Evolutionary conservation across 2,329 filamentous ascomycete genomes (phyloP), one percentile per base, ranked within the genome.

Genomic region (Pseudocercospora macadamiae): DNA sequence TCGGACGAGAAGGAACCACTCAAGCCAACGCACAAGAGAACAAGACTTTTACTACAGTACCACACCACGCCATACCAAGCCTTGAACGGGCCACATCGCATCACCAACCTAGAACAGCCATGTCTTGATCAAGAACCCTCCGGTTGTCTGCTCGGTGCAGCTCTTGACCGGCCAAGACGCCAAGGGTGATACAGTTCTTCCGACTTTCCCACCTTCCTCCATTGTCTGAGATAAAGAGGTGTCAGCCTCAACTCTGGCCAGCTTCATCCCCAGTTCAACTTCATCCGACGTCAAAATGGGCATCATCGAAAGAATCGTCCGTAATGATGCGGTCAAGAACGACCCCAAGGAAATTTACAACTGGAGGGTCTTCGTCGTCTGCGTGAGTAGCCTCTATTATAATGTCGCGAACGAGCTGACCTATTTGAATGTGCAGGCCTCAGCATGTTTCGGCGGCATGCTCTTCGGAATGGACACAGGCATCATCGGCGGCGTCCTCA

Each of bases 341-440:
- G 87, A 90, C 69, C 87, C 87, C 16, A 78, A 81, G 18, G 83
- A 88, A 70, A 86, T 89, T 59, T 89, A 89, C 74, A 86, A 86
- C 68, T 89, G 86, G 86, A 82, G 86, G 56, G 85, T 88, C 25
- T 84, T 87, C 63, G 49, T 85, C 80, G 69, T 86, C 85, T 65
- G 64, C 57, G 57, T 59, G 91, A 91, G 75, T 91, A 79, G 74
- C 71, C 74, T 75, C 48, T n/a, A n/a, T n/a, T n/a, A n/a, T n/a
- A n/a, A n/a, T n/a, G n/a, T n/a, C n/a, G n/a, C n/a, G n/a, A n/a
- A n/a, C n/a, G n/a, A n/a, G n/a, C n/a, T n/a, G n/a, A n/a, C n/a
- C n/a, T n/a, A n/a, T n/a, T n/a, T n/a, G n/a, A n/a, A n/a, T n/a
- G n/a, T n/a, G n/a, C 8, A 10, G 16, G 18, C 3, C 18, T 49